These are phyloP conservation scores for Bryum argenteum DNA, from an alignment of 225 moss, liverwort and hornwort species.

Conservation along the genomic window DNA sequence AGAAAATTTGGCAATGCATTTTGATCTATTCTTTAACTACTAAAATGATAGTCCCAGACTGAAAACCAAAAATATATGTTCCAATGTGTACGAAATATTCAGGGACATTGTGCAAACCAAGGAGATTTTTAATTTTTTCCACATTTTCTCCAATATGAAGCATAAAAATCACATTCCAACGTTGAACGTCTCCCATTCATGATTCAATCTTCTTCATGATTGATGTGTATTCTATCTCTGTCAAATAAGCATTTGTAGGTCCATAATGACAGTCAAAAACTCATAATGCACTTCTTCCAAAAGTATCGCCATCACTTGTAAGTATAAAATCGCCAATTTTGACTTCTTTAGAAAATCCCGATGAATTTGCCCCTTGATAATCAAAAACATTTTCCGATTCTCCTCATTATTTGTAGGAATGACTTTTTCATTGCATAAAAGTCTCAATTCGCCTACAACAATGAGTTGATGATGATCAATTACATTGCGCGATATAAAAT, in stretches of 20 bases:
- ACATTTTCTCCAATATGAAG: too few relatives aligned
- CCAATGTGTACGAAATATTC: background rate
- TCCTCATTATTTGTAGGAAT: too few relatives aligned
- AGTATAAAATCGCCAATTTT: too few relatives aligned
- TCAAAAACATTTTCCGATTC: too few relatives aligned
- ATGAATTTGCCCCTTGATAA: too few relatives aligned
- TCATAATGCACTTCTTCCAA: background rate
- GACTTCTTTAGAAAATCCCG: too few relatives aligned
- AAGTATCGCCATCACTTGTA: too few relatives aligned
- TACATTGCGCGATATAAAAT: background rate
- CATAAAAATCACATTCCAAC: too few relatives aligned
- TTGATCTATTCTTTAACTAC: too few relatives aligned
- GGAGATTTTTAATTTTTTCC: too few relatives aligned
- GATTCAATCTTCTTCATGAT: background rate
- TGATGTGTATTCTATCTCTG: background rate
- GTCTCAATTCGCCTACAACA: background rate
- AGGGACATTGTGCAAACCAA: background rate
- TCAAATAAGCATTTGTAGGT: background rate
- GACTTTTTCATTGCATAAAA: background rate
- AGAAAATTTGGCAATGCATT: too few relatives aligned
- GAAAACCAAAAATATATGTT: background rate
- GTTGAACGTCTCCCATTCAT: too few relatives aligned
- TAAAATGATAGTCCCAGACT: background rate
- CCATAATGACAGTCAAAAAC: background rate
- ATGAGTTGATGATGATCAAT: background rate